Conservation (phyloP, 352 stramenopile genomes). For the Globisporangium polare region DNA sequence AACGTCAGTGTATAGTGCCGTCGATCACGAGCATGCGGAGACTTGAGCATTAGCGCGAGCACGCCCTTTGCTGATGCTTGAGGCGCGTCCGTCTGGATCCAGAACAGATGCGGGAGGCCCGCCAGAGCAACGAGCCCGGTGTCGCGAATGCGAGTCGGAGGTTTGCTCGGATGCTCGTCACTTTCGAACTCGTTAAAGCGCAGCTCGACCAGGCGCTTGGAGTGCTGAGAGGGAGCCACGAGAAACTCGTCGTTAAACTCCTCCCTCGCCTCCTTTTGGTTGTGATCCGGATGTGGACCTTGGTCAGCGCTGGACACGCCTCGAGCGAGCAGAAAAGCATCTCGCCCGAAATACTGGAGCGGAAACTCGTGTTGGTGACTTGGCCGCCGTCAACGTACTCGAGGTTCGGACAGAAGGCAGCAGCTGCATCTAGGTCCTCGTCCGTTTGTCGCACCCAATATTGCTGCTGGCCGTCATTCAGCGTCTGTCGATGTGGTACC, state of each 20-base stretch:
- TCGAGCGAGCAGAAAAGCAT: neutral
- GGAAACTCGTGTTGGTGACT: neutral
- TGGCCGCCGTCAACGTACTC: slow-evolving; percentile 17
- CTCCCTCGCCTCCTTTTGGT: neutral
- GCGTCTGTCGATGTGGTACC: slow-evolving; percentile 12
- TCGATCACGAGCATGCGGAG: neutral
- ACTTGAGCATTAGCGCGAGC: neutral
- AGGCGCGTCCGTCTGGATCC: neutral
- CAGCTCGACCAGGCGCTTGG: neutral
- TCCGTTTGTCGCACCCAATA: neutral
- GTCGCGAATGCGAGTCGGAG: neutral
- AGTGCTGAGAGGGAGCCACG: neutral
- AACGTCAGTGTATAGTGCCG: neutral
- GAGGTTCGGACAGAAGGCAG: slow-evolving; percentile 14
- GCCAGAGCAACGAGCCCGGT: neutral
- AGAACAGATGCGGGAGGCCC: neutral
- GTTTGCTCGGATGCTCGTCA: neutral
- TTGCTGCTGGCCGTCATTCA: neutral
- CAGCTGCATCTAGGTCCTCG: slow-evolving; percentile 12
- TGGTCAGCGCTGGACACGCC: neutral
- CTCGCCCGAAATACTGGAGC: neutral
- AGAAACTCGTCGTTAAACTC: neutral
- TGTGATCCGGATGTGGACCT: neutral
- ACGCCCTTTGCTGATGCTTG: neutral
- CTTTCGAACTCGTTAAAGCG: neutral